phyloP scores from a whole-genome alignment of 768 basidiomycete species.

The Pulveroboletus sp. region DNA sequence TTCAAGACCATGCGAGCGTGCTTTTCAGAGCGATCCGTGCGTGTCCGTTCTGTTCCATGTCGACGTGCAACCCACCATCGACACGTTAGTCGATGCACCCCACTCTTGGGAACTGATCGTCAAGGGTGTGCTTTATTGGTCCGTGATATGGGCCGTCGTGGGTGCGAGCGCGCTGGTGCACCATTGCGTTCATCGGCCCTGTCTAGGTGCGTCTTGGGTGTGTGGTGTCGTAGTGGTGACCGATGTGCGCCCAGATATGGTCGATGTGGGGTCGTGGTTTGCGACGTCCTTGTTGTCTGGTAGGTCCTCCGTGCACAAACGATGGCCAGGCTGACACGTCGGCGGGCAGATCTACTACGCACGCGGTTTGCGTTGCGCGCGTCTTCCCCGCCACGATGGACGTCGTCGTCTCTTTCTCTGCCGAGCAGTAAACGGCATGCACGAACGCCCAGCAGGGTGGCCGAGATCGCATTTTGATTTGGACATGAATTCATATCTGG shows the following conservation, averaged over 20 bases:
- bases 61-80: neutral
- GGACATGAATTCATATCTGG: neutral
- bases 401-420: neutral
- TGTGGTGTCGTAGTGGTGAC: no score
- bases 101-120: constrained; percentile 16
- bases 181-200: neutral
- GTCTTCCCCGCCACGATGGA: neutral
- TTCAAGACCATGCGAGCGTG: neutral
- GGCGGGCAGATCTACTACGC: no score
- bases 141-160: constrained; percentile 8
- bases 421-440: neutral
- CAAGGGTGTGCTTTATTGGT: constrained; percentile 6
- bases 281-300: neutral
- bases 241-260: neutral
- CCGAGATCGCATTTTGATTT: constrained; percentile 10
- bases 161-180: neutral
- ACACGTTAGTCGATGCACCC: constrained; percentile 15
- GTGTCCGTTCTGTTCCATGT: neutral
- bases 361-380: neutral
- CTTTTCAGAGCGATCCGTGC: constrained; percentile 14
- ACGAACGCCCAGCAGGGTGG: constrained; percentile 13
- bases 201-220: neutral
- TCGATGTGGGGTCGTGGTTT: neutral
- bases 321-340: neutral
- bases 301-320: neutral